Conservation (phyloP, 148 eudicot species). For the Salicornia ramosissima region DNA sequence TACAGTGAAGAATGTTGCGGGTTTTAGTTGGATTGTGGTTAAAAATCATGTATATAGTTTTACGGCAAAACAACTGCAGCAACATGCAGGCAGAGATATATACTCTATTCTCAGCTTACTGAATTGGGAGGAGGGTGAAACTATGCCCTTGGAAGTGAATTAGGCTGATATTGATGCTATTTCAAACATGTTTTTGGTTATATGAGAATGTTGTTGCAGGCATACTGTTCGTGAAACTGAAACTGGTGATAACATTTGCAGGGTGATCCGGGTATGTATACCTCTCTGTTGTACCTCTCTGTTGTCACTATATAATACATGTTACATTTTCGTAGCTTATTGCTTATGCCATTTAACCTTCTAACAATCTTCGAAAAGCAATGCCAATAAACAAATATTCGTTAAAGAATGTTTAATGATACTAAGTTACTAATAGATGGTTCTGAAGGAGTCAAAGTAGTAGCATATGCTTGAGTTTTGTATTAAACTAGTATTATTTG, state of each 20-base stretch:
- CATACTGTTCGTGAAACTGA: background rate
- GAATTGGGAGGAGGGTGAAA: slow-evolving; percentile 38
- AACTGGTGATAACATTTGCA: background rate
- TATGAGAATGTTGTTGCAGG: background rate
- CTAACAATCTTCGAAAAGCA: background rate
- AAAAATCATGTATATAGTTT: slow-evolving; percentile 34
- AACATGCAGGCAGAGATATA: slow-evolving; percentile 37
- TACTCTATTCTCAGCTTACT: slow-evolving; percentile 44
- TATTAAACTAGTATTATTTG: too few relatives aligned
- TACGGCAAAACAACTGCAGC: slow-evolving; percentile 37
- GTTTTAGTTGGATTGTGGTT: slow-evolving; percentile 60
- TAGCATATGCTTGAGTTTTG: background rate
- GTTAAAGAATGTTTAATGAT: background rate
- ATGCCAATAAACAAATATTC: background rate
- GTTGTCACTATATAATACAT: background rate
- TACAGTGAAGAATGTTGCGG: slow-evolving; percentile 30
- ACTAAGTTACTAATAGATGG: background rate
- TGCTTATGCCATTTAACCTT: background rate
- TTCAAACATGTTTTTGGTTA: slow-evolving; percentile 1
- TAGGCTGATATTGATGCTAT: slow-evolving; percentile 8
- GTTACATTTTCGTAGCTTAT: background rate
- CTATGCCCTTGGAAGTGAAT: background rate
- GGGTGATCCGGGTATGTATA: slow-evolving; percentile 8
- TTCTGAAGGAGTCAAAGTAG: background rate
- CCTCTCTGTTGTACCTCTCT: background rate